These are phyloP conservation scores for Nicotiana otophora DNA, from an alignment of 257 asterid species.

Conservation along the genomic window DNA sequence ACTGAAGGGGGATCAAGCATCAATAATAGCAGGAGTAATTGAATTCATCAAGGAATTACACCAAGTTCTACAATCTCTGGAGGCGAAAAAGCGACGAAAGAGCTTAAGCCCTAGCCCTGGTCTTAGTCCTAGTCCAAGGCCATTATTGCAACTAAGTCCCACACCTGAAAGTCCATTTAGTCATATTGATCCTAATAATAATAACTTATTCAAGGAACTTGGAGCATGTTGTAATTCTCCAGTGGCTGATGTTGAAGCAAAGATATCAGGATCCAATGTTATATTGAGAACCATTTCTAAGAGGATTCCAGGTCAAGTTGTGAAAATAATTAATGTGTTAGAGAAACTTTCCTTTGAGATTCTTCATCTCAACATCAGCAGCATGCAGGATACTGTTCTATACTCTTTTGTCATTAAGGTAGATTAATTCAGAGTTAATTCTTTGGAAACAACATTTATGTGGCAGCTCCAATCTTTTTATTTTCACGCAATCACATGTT, in stretches of 20 bases:
- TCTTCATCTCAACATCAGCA: conserved; percentile 81
- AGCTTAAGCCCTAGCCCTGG: conserved; percentile 60
- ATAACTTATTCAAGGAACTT: conserved; percentile 46
- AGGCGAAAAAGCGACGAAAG: conserved; percentile 67
- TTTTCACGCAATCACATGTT: too few species aligned
- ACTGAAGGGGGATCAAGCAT: conserved; percentile 90
- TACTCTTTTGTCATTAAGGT: conserved; percentile 91
- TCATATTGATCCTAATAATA: conserved; percentile 13
- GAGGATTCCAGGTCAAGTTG: conserved; percentile 65
- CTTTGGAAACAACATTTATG: too few species aligned
- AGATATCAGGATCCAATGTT: conserved; percentile 71
- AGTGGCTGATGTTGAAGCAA: conserved; percentile 80
- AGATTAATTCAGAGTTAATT: neutral
- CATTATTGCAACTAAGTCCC: conserved; percentile 36
- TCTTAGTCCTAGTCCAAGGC: conserved; percentile 56
- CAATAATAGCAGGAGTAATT: conserved; percentile 82
- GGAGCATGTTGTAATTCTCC: conserved; percentile 91
- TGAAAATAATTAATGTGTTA: conserved; percentile 57
- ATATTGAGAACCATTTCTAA: conserved; percentile 57
- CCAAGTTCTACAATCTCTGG: conserved; percentile 66
- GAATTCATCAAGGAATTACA: conserved; percentile 96
- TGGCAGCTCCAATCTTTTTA: too few species aligned
- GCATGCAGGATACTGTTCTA: conserved; percentile 96
- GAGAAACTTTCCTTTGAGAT: conserved; percentile 69
- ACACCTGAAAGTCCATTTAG: conserved; percentile 33